Base-by-base conservation (phyloP, 2,329 filamentous ascomycete genomes). In the Teratosphaeria gauchensis region DNA sequence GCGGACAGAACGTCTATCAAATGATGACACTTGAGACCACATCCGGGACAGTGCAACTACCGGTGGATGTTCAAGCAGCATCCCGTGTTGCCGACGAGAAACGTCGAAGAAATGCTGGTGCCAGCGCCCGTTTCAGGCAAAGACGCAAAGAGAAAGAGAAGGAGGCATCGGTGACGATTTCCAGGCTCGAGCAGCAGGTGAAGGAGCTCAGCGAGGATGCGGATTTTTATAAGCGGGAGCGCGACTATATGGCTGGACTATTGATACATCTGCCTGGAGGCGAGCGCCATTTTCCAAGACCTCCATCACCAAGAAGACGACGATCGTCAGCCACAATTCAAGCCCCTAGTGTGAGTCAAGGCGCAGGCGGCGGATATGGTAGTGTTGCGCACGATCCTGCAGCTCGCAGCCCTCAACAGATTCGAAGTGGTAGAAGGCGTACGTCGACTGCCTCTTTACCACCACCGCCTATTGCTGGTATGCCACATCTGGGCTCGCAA, bases 81-180 rank as follows among this genome's bases (percentile, higher is more conserved):
- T 95, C 90, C 12, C 87, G 86, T 64, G 84, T 89, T 66, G 88
- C 89, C 46, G 89, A 94, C 68, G 89, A 95, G 72, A 95, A 94
- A 75, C 81, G 90, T 58, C 86, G 88, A 71, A 83, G 90, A 56
- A 95, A 95, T 68, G 90, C 90, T 48, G 88, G 88, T 54, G 90
- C 90, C 5, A 95, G 90, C 58, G 89, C 89, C 54, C 82, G 90
- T 60, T 94, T 95, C 64, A 83, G 90, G 58, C 84, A 86, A 68
- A 82, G 91, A 60, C 85, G 90, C 69, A 95, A 95, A 75, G 89
- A 91, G 68, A 86, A 88, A 71, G 89, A 92, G 71, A 83, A 83
- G 65, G 87, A 90, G 71, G 87, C 86, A 59, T 83, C 83, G 16
- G 80, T 81, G 57, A 86, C 82, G 55, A 85, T 92, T 62, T 80